Evolutionary conservation across 768 basidiomycete species (phyloP), one percentile per base, ranked within the genome.

Genomic region (Russula abietina): DNA sequence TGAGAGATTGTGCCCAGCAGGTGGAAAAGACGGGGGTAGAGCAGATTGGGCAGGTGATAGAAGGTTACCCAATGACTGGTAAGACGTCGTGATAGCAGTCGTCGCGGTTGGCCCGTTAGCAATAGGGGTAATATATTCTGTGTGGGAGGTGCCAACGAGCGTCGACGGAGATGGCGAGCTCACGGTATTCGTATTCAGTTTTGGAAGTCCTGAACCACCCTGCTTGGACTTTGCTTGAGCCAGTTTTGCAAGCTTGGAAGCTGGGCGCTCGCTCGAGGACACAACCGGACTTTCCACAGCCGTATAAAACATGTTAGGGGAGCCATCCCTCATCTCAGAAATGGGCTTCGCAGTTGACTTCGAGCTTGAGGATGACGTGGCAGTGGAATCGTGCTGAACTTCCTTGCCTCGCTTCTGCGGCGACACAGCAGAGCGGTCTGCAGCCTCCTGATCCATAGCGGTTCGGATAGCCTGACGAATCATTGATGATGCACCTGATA

Each of bases 41-140:
- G 63, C 68, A 39, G 69, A 65, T 16, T 64, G 67, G 24, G 69
- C 54, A 11, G 64, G 65, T 4, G 71, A 69, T 7, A 74, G 83
- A 9, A 91, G 77, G 67, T 82, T 85, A 70, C 81, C 81, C 32
- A 90, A 76, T 8, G 85, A 83, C 63, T 90, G 89, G 65, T 89
- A 90, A 0, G 86, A 85, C 2, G 89, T 91, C 0, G 89, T 91
- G 69, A 91, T 91, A 2, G 89, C 89, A 17, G 89, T 90, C 0
- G 89, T 91, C 14, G 84, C 89, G n/a, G 88, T 85, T 3, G 87
- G 75, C 0, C 89, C 88, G 69, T 91, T 91, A n/a, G 87, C 87
- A 50, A 87, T 89, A 2, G 90, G 89, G 17, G 82, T 87, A 12
- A 90, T 74, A 70, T 86, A 88, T 70, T 90, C 84, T 7, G 89